Conservation (phyloP, 495 filamentous ascomycete genomes). For the Neurospora sublineolata region DNA sequence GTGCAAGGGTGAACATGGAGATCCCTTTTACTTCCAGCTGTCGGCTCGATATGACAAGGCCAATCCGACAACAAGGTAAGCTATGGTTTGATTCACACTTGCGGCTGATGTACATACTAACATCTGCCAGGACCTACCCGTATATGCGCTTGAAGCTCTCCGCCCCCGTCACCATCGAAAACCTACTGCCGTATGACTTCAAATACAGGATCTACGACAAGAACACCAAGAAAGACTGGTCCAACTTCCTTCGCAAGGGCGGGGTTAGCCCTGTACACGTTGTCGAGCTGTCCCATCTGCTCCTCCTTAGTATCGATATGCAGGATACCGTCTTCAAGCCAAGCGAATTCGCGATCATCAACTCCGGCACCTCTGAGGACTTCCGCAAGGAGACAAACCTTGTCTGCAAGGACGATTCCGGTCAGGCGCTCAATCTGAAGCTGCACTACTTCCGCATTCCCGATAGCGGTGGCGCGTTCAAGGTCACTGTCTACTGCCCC, state of each 20-base stretch:
- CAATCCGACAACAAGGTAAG: slow-evolving; percentile 62
- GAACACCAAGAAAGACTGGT: slow-evolving; percentile 96
- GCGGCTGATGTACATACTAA: slow-evolving; percentile 12
- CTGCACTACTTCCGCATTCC: slow-evolving; percentile 91
- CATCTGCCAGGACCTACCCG: slow-evolving; percentile 57
- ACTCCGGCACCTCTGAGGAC: slow-evolving; percentile 76
- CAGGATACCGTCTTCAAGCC: slow-evolving; percentile 89
- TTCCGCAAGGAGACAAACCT: slow-evolving; percentile 73
- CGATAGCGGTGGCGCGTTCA: slow-evolving; percentile 90
- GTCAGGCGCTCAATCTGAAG: slow-evolving; percentile 64
- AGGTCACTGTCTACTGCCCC: slow-evolving; percentile 82
- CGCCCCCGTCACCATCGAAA: slow-evolving; percentile 87
- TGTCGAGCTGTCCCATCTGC: slow-evolving; percentile 84
- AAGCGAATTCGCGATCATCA: slow-evolving; percentile 95
- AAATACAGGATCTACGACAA: slow-evolving; percentile 98
- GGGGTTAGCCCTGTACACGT: slow-evolving; percentile 95
- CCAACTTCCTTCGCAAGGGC: slow-evolving; percentile 91
- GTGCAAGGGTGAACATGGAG: slow-evolving; percentile 71
- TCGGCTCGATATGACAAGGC: slow-evolving; percentile 71
- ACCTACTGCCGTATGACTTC: slow-evolving; percentile 93
- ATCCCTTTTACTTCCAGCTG: slow-evolving; percentile 94
- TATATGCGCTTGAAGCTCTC: slow-evolving; percentile 88
- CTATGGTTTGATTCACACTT: background rate
- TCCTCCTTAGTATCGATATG: slow-evolving; percentile 87
- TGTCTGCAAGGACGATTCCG: slow-evolving; percentile 72